Evolutionary conservation across 805 yeast species (phyloP).

Genomic region (Saccharomycopsis amapae): DNA sequence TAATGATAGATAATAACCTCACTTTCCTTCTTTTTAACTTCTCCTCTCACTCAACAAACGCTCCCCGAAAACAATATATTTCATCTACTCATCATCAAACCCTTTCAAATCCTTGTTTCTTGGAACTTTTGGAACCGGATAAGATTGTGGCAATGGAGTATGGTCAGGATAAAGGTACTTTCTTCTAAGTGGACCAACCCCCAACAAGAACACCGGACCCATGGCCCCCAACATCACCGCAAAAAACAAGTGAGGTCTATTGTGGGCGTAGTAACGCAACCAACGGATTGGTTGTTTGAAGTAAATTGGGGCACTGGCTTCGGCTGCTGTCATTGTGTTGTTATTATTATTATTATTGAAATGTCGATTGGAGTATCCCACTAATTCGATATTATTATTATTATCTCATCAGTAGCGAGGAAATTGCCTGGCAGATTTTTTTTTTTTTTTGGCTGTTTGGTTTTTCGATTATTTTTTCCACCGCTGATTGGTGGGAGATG

Average conservation of each 20-base stretch:
- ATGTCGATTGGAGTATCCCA: too few species aligned
- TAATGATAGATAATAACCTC: too few species aligned
- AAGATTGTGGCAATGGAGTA: slow-evolving; percentile 50
- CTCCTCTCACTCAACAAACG: too few species aligned
- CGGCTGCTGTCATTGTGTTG: slow-evolving; percentile 12
- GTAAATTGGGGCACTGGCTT: slow-evolving; percentile 43
- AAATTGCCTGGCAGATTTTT: too few species aligned
- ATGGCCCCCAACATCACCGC: slow-evolving; percentile 56
- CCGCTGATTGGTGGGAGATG: too few species aligned
- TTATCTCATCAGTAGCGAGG: too few species aligned
- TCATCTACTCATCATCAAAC: slow-evolving; percentile 20
- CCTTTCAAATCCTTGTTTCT: slow-evolving; percentile 19
- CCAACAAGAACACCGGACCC: slow-evolving; percentile 57
- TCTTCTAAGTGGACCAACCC: slow-evolving; percentile 63
- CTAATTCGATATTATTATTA: too few species aligned
- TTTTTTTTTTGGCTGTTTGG: too few species aligned
- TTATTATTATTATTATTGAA: too few species aligned
- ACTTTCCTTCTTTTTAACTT: too few species aligned
- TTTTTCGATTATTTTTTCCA: too few species aligned
- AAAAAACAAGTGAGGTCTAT: slow-evolving; percentile 66
- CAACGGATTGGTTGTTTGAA: slow-evolving; percentile 59
- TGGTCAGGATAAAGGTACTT: slow-evolving; percentile 59
- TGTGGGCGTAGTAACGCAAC: slow-evolving; percentile 69
- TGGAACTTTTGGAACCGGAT: slow-evolving; percentile 28
- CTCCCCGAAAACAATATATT: too few species aligned